Evolutionary conservation across 192 early-diverging fungal genomes (phyloP).

Genomic region (Backusella luteola): DNA sequence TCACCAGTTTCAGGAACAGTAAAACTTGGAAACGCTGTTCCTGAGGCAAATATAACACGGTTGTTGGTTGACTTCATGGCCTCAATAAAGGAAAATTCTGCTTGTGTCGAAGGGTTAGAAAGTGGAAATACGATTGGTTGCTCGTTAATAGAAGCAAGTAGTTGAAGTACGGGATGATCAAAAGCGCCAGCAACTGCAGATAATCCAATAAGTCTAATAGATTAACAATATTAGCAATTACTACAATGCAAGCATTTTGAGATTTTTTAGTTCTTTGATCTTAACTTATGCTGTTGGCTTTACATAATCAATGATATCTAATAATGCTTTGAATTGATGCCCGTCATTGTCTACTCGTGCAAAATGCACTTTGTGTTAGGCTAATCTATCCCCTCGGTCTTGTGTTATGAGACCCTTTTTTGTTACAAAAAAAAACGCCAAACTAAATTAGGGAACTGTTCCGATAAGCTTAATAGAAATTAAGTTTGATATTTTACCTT

Average conservation of each 20-base stretch:
- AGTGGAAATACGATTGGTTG: conserved; percentile 93
- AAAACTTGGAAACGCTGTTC: conserved; percentile 88
- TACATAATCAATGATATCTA: conserved; percentile 81
- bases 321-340: conserved; percentile 69
- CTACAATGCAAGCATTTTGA: no score
- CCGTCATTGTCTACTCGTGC: conserved; percentile 83
- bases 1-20: conserved; percentile 61
- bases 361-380: conserved; percentile 83
- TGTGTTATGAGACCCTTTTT: conserved; percentile 75
- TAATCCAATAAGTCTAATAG: conserved; percentile 77
- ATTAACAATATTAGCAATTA: neutral
- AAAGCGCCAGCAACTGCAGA: conserved; percentile 84
- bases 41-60: conserved; percentile 92
- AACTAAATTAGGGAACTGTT: neutral
- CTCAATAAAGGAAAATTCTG: conserved; percentile 93
- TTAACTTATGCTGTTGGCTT: conserved; percentile 66
- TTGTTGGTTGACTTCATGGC: conserved; percentile 88
- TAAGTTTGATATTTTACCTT: conserved; percentile 38
- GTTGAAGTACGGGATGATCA: conserved; percentile 60
- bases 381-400: conserved; percentile 84
- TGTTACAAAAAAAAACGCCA: neutral
- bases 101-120: conserved; percentile 84
- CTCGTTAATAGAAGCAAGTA: conserved; percentile 76
- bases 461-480: neutral
- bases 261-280: neutral